These are phyloP conservation scores for Mucor indicus DNA, from an alignment of 371 early-diverging fungal genomes.

Conservation along the genomic window DNA sequence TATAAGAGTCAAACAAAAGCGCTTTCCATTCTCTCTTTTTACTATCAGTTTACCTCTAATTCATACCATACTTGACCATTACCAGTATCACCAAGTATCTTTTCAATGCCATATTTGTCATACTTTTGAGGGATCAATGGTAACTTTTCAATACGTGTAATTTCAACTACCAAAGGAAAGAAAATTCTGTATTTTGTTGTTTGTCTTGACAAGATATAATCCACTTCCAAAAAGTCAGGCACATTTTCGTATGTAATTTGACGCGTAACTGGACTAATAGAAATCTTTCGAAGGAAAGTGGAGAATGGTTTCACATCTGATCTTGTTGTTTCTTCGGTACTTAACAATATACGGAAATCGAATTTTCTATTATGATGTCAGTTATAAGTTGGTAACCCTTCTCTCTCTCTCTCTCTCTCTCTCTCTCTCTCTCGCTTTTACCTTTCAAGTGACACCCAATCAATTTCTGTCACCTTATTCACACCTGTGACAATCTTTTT, in stretches of 20 bases:
- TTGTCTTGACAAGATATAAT: conserved; percentile 33
- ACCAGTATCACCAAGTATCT: conserved; percentile 38
- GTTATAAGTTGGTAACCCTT: too few relatives aligned
- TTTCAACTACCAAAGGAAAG: conserved; percentile 48
- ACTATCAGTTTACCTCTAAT: conserved; percentile 24
- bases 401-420: too few relatives aligned
- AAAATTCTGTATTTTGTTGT: conserved; percentile 41
- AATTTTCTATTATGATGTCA: conserved; percentile 27
- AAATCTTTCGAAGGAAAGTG: conserved; percentile 46
- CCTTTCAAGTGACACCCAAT: conserved; percentile 49
- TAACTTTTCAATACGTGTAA: conserved; percentile 42
- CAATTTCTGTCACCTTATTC: conserved; percentile 33
- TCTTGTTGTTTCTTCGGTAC: conserved; percentile 30
- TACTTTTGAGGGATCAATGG: conserved; percentile 25
- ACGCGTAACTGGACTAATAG: conserved; percentile 26
- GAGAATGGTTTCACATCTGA: conserved; percentile 46
- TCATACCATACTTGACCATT: conserved; percentile 44
- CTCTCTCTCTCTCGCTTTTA: too few relatives aligned
- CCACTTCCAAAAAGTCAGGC: conserved; percentile 42
- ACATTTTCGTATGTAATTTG: conserved; percentile 47
- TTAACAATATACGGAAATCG: conserved; percentile 43
- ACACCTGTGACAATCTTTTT: conserved; percentile 33
- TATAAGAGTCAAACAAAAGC: not conserved
- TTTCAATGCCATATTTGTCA: conserved; percentile 26
- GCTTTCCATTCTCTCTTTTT: not conserved